Base-by-base conservation (phyloP, 176 grass and related monocot species). In the Canna indica region DNA sequence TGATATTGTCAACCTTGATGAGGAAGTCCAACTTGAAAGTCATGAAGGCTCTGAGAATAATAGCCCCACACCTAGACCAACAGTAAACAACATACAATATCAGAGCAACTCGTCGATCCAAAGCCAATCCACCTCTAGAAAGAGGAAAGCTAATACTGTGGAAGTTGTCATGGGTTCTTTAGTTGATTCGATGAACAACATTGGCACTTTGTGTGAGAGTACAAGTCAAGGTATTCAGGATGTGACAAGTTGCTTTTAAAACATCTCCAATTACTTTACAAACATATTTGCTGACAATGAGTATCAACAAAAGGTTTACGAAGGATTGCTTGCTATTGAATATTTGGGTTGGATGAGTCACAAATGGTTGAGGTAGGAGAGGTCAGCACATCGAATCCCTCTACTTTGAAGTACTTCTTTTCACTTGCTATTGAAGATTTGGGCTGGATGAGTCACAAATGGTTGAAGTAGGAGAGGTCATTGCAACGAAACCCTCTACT, bases 201-300 rank as follows among this genome's bases (percentile, higher is more conserved):
- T 59, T 59, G 56, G 56, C n/a, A 26, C 56, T 59, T 59, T 59
- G 56, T 59, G 56, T 25, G 56, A 59, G 56, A 58, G 46, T 16
- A 48, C 16, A 16, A 48, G 16, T 48, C 46, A 48, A 48, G 46
- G 46, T 48, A 48, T 48, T 48, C 46, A 48, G 46, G 46, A 48
- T 48, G 46, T 16, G 16, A 16, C 46, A 12, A 48, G 46, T 8
- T 48, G 46, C 46, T 48, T 48, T 16, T 12, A 48, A 16, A n/a
- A n/a, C n/a, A n/a, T n/a, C n/a, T n/a, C n/a, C n/a, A n/a, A n/a
- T n/a, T n/a, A n/a, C n/a, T n/a, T n/a, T n/a, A n/a, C n/a, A n/a
- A 48, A 16, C 46, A 8, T 48, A 48, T 48, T 16, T 48, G 46
- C 46, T 48, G 46, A 12, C 46, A 16, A 48, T 48, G 46, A 48